Percentiles rank a stretch among this genome's conserved stretches.
These are phyloP conservation scores for Thermothelomyces thermophilus DNA, from an alignment of 2,329 filamentous ascomycete species.

Conservation along the genomic window DNA sequence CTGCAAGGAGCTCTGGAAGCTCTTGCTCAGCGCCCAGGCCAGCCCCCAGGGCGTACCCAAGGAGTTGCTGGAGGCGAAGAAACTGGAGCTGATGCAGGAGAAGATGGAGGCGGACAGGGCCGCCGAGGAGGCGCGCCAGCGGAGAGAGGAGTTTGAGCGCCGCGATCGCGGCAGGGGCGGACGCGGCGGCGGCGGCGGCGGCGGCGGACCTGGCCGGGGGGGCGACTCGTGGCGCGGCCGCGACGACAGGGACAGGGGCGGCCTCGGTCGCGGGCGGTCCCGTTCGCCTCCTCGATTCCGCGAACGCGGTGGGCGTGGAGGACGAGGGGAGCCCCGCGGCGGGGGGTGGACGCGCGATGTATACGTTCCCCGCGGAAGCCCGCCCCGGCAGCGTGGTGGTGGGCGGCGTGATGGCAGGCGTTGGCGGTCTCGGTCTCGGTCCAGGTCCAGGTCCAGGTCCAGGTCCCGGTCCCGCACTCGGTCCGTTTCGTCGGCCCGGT, in stretches of 20 bases:
- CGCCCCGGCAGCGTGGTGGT: slow-evolving; percentile 27
- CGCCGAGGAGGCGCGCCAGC: slow-evolving; percentile 65
- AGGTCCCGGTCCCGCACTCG: slow-evolving; percentile 26
- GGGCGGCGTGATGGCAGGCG: slow-evolving; percentile 37
- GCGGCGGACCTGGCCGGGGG: slow-evolving; percentile 26
- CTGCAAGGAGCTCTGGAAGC: slow-evolving; percentile 88
- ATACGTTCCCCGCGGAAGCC: slow-evolving; percentile 43
- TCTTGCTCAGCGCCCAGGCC: slow-evolving; percentile 82
- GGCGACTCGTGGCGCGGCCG: slow-evolving; percentile 49
- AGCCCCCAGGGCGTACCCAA: slow-evolving; percentile 89
- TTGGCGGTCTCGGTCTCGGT: slow-evolving; percentile 37
- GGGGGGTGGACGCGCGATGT: slow-evolving; percentile 37
- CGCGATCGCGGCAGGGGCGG: slow-evolving; percentile 55
- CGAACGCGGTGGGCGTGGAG: slow-evolving; percentile 38
- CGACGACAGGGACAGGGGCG: slow-evolving; percentile 43
- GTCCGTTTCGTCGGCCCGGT: slow-evolving; percentile 6
- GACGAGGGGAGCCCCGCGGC: slow-evolving; percentile 22
- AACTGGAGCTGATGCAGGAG: slow-evolving; percentile 87
- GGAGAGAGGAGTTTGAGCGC: slow-evolving; percentile 63
- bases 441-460: slow-evolving; percentile 27
- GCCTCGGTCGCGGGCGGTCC: slow-evolving; percentile 42
- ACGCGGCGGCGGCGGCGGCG: slow-evolving; percentile 31
- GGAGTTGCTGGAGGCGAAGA: slow-evolving; percentile 92
- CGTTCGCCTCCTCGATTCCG: slow-evolving; percentile 41
- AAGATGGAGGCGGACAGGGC: slow-evolving; percentile 83